These are phyloP conservation scores for Keithomyces neogunnii DNA, from an alignment of 2,329 filamentous ascomycete genomes.

Conservation along the genomic window DNA sequence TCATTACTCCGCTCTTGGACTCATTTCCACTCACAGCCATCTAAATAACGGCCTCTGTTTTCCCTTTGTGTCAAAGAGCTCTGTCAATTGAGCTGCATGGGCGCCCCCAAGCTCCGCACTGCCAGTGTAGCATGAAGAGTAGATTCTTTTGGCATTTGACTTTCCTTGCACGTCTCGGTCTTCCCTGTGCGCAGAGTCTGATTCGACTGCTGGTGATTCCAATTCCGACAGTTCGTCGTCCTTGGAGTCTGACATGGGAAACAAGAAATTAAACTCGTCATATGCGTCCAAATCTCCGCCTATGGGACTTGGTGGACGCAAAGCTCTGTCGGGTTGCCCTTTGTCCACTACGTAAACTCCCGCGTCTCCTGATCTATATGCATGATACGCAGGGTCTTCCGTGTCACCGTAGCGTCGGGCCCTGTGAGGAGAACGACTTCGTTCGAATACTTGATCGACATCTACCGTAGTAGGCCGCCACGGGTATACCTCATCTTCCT, in stretches of 20 bases:
- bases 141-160: slow-evolving; percentile 18
- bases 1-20: neutral
- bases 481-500: neutral
- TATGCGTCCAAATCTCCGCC: slow-evolving; percentile 20
- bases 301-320: slow-evolving; percentile 7
- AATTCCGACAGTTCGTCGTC: slow-evolving; percentile 19
- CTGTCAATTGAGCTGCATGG: slow-evolving; percentile 26
- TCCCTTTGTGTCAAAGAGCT: slow-evolving; percentile 23
- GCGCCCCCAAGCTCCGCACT: slow-evolving; percentile 26
- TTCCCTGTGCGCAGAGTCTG: slow-evolving; percentile 10
- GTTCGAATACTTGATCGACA: neutral
- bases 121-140: slow-evolving; percentile 29
- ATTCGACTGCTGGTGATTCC: slow-evolving; percentile 19
- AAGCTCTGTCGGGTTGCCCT: neutral
- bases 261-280: slow-evolving; percentile 19
- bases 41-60: slow-evolving; percentile 28
- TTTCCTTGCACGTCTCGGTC: slow-evolving; percentile 4
- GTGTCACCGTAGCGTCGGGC: neutral
- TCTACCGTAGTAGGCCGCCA: neutral
- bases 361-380: neutral
- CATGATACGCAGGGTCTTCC: neutral
- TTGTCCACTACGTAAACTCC: neutral
- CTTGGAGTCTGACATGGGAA: slow-evolving; percentile 15
- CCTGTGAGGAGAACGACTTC: neutral
- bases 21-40: slow-evolving; percentile 26